These are phyloP conservation scores for Gaultheria prostrata DNA, from an alignment of 148 eudicot species.

Conservation along the genomic window DNA sequence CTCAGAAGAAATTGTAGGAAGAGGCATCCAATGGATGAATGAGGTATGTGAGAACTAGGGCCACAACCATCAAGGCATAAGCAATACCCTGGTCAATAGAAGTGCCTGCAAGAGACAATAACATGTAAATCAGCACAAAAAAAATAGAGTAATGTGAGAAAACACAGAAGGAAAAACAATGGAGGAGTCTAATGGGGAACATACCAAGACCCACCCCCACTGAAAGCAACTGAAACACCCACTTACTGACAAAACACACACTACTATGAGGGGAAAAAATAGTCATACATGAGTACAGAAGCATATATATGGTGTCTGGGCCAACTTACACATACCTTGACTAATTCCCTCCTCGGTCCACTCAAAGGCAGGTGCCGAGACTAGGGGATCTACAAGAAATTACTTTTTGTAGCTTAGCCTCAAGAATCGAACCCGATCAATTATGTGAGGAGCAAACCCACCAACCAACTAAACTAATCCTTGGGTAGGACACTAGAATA, in stretches of 20 bases:
- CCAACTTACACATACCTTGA: too few species aligned
- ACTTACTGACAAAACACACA: not conserved
- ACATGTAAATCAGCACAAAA: not conserved
- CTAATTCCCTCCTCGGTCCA: too few species aligned
- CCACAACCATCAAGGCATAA: constrained; percentile 39
- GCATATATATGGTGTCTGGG: not conserved
- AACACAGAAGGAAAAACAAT: not conserved
- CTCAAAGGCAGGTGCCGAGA: too few species aligned
- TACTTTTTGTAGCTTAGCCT: too few species aligned
- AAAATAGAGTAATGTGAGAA: not conserved
- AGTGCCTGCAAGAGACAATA: constrained; percentile 25
- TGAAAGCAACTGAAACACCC: not conserved
- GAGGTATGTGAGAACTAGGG: constrained; percentile 42
- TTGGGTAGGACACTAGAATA: not conserved
- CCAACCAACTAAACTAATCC: too few species aligned
- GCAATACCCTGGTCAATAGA: constrained; percentile 47
- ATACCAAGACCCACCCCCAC: not conserved
- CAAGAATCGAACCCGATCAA: too few species aligned
- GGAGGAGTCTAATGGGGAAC: not conserved
- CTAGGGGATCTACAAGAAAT: too few species aligned
- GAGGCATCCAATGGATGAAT: constrained; percentile 40
- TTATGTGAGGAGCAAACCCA: too few species aligned
- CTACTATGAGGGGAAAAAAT: not conserved
- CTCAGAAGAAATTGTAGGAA: constrained; percentile 21
- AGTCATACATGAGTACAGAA: not conserved